Evolutionary conservation across 2,329 filamentous ascomycete genomes (phyloP), one percentile per base, ranked within the genome.

Genomic region (Lasiodiplodia hormozganensis): DNA sequence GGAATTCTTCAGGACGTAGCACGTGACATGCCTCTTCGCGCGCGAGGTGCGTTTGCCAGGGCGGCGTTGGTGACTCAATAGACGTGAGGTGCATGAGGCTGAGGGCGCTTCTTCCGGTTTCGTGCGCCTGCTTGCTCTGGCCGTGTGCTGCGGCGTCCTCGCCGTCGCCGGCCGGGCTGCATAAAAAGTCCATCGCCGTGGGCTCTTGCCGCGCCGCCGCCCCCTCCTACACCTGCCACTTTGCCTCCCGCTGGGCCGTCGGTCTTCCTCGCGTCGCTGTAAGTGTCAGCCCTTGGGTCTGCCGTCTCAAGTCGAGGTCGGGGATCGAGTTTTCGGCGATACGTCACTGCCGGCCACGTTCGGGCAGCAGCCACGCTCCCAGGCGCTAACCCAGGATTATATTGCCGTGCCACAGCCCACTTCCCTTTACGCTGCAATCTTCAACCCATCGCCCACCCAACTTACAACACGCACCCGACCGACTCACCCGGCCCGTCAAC

Each of bases 391-490:
- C 62, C 62, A 57, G 66, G 65, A 56, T 60, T 67, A 67, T 67
- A 67, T 67, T 68, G 66, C 66, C 56, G 66, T 68, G 66, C 66
- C 66, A 68, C 66, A 68, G 66, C 67, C 58, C 67, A 69, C 62
- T 65, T 64, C 67, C 67, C 62, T 65, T 65, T 57, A 69, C 67
- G 67, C 56, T 65, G 62, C 62, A 65, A 52, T 62, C 68, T 67
- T 57, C 62, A 69, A 62, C 68, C 31, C 67, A 62, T 52, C 47
- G 53, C 51, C 38, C 69, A 47, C 49, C 36, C 52, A 60, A 68
- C 69, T 69, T 69, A 65, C 69, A 58, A 51, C 67, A 31, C 36
- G 47, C 67, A 57, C 49, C 66, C 43, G 58, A 53, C 25, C 51
- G 40, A 57, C 60, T 23, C 49, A 49, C 38, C n/a, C 40, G 43